Evolutionary conservation across 345 rosid genomes (phyloP).

Genomic region (Ceriops zippeliana): DNA sequence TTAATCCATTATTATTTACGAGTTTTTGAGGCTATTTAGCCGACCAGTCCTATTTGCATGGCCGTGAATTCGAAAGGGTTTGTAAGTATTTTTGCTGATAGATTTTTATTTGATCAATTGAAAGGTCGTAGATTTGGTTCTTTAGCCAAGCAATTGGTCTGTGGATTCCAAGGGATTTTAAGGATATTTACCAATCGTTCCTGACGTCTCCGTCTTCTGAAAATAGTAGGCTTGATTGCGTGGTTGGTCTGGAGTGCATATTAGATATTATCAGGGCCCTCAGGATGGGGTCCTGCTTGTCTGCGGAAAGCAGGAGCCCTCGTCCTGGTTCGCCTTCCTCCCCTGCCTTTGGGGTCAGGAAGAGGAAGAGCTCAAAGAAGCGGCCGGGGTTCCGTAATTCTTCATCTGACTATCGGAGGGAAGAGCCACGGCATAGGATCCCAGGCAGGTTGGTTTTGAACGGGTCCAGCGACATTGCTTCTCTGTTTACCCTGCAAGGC

Average conservation of each 20-base stretch:
- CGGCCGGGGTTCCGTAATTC: slow-evolving; percentile 54
- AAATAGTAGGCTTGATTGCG: slow-evolving; percentile 48
- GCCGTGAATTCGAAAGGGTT: slow-evolving; percentile 5
- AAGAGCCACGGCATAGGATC: slow-evolving; percentile 62
- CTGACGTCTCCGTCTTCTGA: slow-evolving; percentile 61
- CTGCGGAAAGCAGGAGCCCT: slow-evolving; percentile 91
- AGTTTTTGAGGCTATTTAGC: not conserved
- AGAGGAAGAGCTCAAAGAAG: slow-evolving; percentile 62
- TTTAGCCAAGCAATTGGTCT: not conserved
- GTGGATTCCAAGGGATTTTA: not conserved
- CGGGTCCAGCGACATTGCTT: slow-evolving; percentile 81
- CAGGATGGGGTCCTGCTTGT: slow-evolving; percentile 99
- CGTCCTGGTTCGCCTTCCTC: slow-evolving; percentile 80
- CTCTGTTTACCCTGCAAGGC: slow-evolving; percentile 86
- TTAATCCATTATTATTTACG: slow-evolving; percentile 7
- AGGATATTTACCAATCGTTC: slow-evolving; percentile 12
- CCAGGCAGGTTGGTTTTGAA: slow-evolving; percentile 79
- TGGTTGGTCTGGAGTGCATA: slow-evolving; percentile 97
- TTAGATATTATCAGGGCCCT: slow-evolving; percentile 95
- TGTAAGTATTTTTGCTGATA: not conserved
- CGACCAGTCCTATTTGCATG: not conserved
- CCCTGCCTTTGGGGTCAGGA: slow-evolving; percentile 54
- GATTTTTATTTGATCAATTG: not conserved
- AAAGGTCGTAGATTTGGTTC: slow-evolving; percentile 5
- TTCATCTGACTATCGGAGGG: slow-evolving; percentile 61